These are phyloP conservation scores for Macrophomina pseudophaseolina DNA, from an alignment of 2,329 filamentous ascomycete genomes.

Conservation along the genomic window DNA sequence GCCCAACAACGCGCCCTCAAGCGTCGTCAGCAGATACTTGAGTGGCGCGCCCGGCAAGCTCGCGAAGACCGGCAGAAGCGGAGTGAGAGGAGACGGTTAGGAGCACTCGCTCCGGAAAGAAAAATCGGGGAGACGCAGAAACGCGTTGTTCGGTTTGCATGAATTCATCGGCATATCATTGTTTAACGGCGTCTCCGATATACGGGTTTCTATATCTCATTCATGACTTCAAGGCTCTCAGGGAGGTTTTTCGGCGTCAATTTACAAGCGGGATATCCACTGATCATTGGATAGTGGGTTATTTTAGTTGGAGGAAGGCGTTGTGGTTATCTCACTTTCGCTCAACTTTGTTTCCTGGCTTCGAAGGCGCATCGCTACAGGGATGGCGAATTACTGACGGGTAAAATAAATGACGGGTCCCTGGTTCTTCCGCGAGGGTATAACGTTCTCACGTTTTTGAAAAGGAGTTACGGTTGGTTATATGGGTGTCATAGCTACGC, in stretches of 20 bases:
- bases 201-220: not conserved
- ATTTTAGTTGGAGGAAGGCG: not conserved
- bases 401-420: not conserved
- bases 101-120: not conserved
- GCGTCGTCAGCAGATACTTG: slow-evolving; percentile 62
- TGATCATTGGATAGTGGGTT: slow-evolving; percentile 20
- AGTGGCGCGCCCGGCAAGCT: slow-evolving; percentile 65
- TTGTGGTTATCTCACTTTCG: not conserved
- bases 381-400: not conserved
- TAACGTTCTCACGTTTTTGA: not conserved
- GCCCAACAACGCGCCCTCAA: slow-evolving; percentile 62
- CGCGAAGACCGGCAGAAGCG: slow-evolving; percentile 63
- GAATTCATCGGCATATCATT: not conserved
- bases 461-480: not conserved
- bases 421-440: not conserved
- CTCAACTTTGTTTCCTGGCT: not conserved
- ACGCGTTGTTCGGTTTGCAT: slow-evolving; percentile 23
- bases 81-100: slow-evolving; percentile 55
- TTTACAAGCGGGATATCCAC: not conserved
- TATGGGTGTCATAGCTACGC: slow-evolving; percentile 1
- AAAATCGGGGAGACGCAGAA: slow-evolving; percentile 7
- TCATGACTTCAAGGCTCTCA: not conserved
- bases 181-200: not conserved
- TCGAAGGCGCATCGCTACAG: not conserved
- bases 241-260: not conserved